A percentile compares a stretch with the other conserved stretches of the same genome.
Conservation (phyloP, 2,329 filamentous ascomycete genomes). For the Aspergillus ustus region DNA sequence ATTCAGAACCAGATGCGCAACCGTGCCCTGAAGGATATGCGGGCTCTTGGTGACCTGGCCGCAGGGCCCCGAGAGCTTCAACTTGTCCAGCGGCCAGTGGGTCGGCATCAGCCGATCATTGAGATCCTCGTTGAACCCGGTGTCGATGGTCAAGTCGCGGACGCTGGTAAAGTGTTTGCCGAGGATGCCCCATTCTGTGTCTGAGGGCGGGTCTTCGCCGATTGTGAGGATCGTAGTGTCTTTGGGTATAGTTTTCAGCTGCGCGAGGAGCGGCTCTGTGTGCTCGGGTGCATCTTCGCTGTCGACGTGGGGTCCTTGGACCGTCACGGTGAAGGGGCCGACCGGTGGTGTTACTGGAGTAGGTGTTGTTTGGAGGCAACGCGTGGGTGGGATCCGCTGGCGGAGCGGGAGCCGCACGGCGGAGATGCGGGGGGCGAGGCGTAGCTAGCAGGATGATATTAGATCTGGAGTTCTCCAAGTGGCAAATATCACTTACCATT, state of each 20-base stretch:
- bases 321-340: slow-evolving; percentile 17
- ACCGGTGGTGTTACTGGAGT: background rate
- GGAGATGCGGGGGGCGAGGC: background rate
- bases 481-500: background rate
- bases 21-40: slow-evolving; percentile 26
- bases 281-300: slow-evolving; percentile 8
- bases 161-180: slow-evolving; percentile 28
- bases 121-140: slow-evolving; percentile 29
- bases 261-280: slow-evolving; percentile 15
- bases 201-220: slow-evolving; percentile 27
- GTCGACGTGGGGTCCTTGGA: slow-evolving; percentile 17
- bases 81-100: slow-evolving; percentile 31
- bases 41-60: slow-evolving; percentile 24
- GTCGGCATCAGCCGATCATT: slow-evolving; percentile 30
- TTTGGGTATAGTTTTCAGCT: slow-evolving; percentile 26
- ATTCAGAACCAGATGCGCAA: slow-evolving; percentile 27
- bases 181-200: slow-evolving; percentile 31
- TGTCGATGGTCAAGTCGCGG: slow-evolving; percentile 24
- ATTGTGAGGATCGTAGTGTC: slow-evolving; percentile 23
- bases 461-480: background rate
- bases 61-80: slow-evolving; percentile 21
- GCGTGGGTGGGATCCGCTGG: background rate
- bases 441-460: background rate
- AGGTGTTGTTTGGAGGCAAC: background rate
- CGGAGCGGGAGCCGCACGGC: background rate